A percentile compares a stretch with the other conserved stretches of the same genome.
phyloP scores from a whole-genome alignment of 1,284 basidiomycete species.

The Heterobasidion annosum region DNA sequence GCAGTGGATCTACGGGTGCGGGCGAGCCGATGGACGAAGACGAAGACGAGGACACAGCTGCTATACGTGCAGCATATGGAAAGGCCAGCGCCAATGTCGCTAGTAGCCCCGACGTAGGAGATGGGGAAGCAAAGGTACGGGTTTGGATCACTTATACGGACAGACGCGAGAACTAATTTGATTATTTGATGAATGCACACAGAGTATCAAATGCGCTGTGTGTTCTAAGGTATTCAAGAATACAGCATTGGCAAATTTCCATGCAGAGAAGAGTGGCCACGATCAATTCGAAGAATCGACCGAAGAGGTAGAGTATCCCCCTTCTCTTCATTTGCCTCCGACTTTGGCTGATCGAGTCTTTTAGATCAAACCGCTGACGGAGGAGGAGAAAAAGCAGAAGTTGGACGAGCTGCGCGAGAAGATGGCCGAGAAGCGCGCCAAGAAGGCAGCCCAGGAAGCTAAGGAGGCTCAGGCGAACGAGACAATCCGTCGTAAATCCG shows the following conservation, averaged over 20 bases:
- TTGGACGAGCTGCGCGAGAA: constrained; percentile 74
- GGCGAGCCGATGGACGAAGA: constrained; percentile 48
- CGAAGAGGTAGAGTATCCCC: constrained; percentile 61
- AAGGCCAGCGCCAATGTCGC: constrained; percentile 19
- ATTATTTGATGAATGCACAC: neutral
- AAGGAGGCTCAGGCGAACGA: constrained; percentile 76
- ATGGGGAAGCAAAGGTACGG: constrained; percentile 53
- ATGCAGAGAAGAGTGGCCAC: constrained; percentile 94
- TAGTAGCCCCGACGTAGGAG: constrained; percentile 26
- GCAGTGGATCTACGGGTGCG: constrained; percentile 12
- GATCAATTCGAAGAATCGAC: constrained; percentile 93
- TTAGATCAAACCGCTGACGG: constrained; percentile 86
- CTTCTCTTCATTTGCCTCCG: neutral
- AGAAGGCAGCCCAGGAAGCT: constrained; percentile 61
- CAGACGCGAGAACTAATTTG: neutral
- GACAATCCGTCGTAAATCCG: constrained; percentile 73
- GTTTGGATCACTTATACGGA: constrained; percentile 4
- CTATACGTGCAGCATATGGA: constrained; percentile 42
- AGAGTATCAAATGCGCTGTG: constrained; percentile 76
- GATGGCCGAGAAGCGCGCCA: constrained; percentile 67
- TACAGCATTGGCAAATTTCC: constrained; percentile 84
- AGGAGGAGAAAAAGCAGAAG: constrained; percentile 86
- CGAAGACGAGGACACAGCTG: constrained; percentile 66
- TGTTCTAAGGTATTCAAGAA: constrained; percentile 87
- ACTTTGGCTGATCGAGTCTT: neutral